A percentile compares a stretch with the other conserved stretches of the same genome.
phyloP scores from a whole-genome alignment of 2,329 filamentous ascomycete genomes.

The Diaporthe caulivora region DNA sequence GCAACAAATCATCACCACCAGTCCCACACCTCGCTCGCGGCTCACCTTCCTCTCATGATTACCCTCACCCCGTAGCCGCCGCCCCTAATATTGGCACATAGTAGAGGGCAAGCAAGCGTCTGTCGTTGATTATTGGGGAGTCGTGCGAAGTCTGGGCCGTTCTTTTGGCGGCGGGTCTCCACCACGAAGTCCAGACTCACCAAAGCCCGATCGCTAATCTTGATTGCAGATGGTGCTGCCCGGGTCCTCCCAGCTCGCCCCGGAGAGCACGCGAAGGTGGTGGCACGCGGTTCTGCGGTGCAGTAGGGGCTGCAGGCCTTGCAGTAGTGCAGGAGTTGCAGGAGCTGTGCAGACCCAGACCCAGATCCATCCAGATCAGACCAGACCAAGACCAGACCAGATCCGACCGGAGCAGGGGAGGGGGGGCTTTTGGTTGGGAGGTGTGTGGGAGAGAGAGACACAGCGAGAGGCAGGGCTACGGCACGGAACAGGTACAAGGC shows the following conservation, averaged over 20 bases:
- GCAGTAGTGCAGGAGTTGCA: conserved; percentile 21
- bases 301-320: conserved; percentile 22
- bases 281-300: conserved; percentile 6
- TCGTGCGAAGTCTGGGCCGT: conserved; percentile 19
- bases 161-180: conserved; percentile 31
- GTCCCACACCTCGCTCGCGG: background rate
- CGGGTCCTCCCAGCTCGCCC: conserved; percentile 20
- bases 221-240: conserved; percentile 23
- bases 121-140: background rate
- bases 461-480: background rate
- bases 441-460: no score
- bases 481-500: background rate
- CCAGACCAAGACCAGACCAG: conserved; percentile 21
- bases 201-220: conserved; percentile 36
- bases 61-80: background rate
- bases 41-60: background rate
- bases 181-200: conserved; percentile 34
- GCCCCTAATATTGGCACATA: background rate
- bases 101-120: background rate
- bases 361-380: conserved; percentile 26
- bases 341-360: conserved; percentile 19
- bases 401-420: background rate
- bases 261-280: conserved; percentile 8
- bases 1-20: background rate
- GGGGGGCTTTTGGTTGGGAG: no score